phyloP scores from a whole-genome alignment of 306 rosid genomes.

The Cucumis cinereus region DNA sequence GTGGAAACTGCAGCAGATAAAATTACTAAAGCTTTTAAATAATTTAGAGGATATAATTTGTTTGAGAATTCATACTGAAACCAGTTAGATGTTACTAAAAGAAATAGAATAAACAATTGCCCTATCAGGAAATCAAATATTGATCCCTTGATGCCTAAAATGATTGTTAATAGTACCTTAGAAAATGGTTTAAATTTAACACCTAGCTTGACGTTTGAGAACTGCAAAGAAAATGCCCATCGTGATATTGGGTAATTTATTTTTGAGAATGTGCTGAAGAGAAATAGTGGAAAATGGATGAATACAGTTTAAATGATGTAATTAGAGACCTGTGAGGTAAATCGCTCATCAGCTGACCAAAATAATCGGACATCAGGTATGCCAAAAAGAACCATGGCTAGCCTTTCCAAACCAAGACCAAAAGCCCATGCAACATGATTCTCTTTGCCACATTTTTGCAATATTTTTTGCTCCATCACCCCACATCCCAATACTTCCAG shows the following conservation, averaged over 20 bases:
- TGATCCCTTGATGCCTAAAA: background rate
- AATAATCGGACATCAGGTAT: constrained; percentile 94
- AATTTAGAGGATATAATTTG: background rate
- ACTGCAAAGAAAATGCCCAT: constrained; percentile 40
- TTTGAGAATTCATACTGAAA: background rate
- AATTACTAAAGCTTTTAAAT: background rate
- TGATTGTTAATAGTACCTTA: constrained; percentile 44
- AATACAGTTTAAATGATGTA: constrained; percentile 7
- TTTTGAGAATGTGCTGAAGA: constrained; percentile 8
- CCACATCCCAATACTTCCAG: constrained; percentile 96
- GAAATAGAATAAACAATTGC: background rate
- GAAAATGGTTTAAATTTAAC: constrained; percentile 82
- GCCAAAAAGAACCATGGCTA: constrained; percentile 97
- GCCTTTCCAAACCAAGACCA: constrained; percentile 91
- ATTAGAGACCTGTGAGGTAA: constrained; percentile 78
- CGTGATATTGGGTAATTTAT: constrained; percentile 2
- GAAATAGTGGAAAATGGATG: constrained; percentile 1
- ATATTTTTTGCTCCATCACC: constrained; percentile 92
- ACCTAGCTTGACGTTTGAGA: constrained; percentile 64
- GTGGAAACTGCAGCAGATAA: constrained; percentile 58
- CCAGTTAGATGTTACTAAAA: background rate
- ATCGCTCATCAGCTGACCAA: constrained; percentile 87
- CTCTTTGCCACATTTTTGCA: constrained; percentile 58
- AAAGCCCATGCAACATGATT: constrained; percentile 96
- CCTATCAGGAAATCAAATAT: background rate